These are phyloP conservation scores for Acacia crassicarpa DNA, from an alignment of 306 rosid genomes.

Conservation along the genomic window DNA sequence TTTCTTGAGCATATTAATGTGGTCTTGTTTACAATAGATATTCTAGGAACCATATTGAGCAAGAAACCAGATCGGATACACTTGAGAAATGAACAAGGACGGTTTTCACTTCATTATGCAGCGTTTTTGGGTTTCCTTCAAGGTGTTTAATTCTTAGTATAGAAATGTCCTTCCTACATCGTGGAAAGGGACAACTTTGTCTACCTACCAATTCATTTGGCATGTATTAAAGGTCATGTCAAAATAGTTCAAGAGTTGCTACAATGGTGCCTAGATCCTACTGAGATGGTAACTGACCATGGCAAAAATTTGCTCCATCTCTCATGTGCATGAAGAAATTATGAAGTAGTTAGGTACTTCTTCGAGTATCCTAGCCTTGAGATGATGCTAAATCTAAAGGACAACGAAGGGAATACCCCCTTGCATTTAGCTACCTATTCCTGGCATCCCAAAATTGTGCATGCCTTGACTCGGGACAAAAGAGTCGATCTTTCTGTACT, in stretches of 20 bases:
- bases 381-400: conserved; percentile 29
- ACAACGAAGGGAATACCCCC: conserved; percentile 17
- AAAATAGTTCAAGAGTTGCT: conserved; percentile 13
- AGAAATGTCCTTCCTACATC: background rate
- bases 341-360: conserved; percentile 1
- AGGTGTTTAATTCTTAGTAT: conserved; percentile 21
- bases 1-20: background rate
- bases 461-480: conserved; percentile 1
- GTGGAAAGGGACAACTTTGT: conserved; percentile 4
- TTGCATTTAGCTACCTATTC: conserved; percentile 29
- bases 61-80: conserved; percentile 3
- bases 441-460: conserved; percentile 12
- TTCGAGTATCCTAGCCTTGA: background rate
- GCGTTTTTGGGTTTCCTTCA: conserved; percentile 24
- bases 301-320: conserved; percentile 14
- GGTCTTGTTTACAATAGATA: background rate
- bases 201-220: conserved; percentile 24
- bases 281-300: background rate
- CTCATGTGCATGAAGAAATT: conserved; percentile 14
- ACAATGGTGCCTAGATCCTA: background rate
- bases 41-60: background rate
- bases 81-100: background rate
- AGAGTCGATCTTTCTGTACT: background rate
- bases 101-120: conserved; percentile 31
- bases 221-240: background rate